These are phyloP conservation scores for Salvia sclarea DNA, from an alignment of 305 asterid genomes.

Conservation along the genomic window DNA sequence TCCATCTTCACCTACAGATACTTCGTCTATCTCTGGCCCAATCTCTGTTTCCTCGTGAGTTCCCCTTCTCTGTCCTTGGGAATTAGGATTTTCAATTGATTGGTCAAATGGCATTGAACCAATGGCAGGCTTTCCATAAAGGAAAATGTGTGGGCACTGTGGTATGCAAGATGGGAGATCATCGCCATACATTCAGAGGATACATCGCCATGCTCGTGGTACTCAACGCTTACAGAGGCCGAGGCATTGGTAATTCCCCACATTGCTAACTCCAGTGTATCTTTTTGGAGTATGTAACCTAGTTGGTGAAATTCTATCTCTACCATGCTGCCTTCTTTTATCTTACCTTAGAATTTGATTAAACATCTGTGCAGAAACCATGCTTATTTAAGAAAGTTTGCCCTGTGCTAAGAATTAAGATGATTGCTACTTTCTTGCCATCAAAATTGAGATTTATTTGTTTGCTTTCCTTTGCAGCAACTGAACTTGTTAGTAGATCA, in stretches of 20 bases:
- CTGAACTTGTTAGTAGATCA: constrained; percentile 79
- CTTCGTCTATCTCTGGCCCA: constrained; percentile 97
- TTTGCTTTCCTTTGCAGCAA: constrained; percentile 49
- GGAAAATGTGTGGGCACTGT: constrained; percentile 93
- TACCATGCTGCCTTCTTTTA: background rate
- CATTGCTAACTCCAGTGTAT: background rate
- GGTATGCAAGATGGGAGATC: constrained; percentile 98
- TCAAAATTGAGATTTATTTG: constrained; percentile 3
- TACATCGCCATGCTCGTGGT: constrained; percentile 98
- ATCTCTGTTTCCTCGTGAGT: constrained; percentile 77
- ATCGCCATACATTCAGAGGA: constrained; percentile 82
- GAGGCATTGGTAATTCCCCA: constrained; percentile 71
- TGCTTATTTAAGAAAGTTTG: background rate
- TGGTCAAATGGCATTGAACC: constrained; percentile 12
- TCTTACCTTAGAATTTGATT: background rate
- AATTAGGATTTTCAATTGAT: constrained; percentile 13
- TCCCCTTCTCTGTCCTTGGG: background rate
- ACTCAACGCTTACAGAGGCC: constrained; percentile 76
- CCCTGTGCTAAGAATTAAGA: background rate
- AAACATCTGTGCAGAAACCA: background rate
- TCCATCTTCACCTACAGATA: constrained; percentile 97
- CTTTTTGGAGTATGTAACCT: background rate
- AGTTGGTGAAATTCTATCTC: background rate
- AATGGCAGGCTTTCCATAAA: constrained; percentile 70
- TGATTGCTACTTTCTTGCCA: background rate